Evolutionary conservation across 805 yeast species (phyloP).

Genomic region (Blastobotrys americana): DNA sequence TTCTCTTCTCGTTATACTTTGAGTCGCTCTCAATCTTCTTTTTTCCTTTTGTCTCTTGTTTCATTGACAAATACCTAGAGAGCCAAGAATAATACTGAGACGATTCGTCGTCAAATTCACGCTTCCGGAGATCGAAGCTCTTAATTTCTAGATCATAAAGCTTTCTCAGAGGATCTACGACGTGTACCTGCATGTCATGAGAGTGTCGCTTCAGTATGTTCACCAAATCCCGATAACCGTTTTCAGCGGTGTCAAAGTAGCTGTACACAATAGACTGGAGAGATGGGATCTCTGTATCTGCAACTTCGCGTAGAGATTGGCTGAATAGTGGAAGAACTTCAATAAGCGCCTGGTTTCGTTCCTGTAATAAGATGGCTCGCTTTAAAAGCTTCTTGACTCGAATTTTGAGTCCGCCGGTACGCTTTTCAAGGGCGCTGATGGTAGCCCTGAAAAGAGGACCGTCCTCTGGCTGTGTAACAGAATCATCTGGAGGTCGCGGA

Average conservation of each 20-base stretch:
- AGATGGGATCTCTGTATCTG: constrained; percentile 28
- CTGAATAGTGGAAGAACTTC: constrained; percentile 32
- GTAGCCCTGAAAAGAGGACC: constrained; percentile 40
- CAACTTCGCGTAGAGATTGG: constrained; percentile 25
- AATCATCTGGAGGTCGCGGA: constrained; percentile 26
- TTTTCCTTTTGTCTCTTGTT: constrained; percentile 27
- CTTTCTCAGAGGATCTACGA: constrained; percentile 34
- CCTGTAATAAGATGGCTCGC: constrained; percentile 28
- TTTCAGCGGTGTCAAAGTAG: constrained; percentile 25
- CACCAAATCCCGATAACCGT: constrained; percentile 16
- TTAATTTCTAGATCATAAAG: constrained; percentile 38
- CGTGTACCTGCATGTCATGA: constrained; percentile 27
- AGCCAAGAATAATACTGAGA: constrained; percentile 39
- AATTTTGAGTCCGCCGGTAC: constrained; percentile 29
- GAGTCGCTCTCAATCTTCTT: constrained; percentile 31
- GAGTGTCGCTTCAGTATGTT: constrained; percentile 18
- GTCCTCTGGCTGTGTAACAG: constrained; percentile 34
- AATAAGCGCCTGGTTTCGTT: constrained; percentile 27
- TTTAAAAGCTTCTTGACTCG: constrained; percentile 33
- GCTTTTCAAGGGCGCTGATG: constrained; percentile 33
- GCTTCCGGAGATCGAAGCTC: constrained; percentile 33
- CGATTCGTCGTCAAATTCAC: constrained; percentile 40
- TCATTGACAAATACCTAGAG: constrained; percentile 34
- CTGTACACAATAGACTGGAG: constrained; percentile 27
- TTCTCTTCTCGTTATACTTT: constrained; percentile 36